phyloP scores from a whole-genome alignment of 2,329 filamentous ascomycete species.

The Fusarium sp. region DNA sequence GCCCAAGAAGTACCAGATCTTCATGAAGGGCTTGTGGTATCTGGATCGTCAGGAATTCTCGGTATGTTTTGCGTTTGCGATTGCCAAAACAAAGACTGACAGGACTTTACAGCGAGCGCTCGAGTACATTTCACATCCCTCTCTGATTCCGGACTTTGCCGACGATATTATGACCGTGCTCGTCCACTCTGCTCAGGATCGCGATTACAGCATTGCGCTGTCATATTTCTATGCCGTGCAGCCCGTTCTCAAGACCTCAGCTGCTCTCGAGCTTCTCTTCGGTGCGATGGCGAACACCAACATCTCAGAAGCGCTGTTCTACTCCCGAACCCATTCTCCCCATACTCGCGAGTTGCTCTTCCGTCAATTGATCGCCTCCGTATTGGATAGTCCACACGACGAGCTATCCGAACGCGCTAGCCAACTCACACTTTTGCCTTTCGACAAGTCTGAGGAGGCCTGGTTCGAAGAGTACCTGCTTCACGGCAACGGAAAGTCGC shows the following conservation, averaged over 20 bases:
- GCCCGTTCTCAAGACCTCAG: constrained; percentile 73
- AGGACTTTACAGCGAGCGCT: constrained; percentile 65
- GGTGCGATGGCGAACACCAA: constrained; percentile 73
- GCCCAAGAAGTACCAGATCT: constrained; percentile 79
- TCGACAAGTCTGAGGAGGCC: constrained; percentile 74
- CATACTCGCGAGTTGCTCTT: constrained; percentile 72
- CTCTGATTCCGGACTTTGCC: constrained; percentile 80
- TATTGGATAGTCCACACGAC: constrained; percentile 57
- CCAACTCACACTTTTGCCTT: constrained; percentile 77
- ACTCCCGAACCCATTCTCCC: constrained; percentile 72
- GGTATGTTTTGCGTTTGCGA: constrained; percentile 48
- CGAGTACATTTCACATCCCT: constrained; percentile 81
- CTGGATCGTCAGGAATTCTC: constrained; percentile 78
- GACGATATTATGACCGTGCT: constrained; percentile 82
- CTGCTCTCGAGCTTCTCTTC: constrained; percentile 74
- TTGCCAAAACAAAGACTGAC: neutral
- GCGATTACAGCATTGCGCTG: constrained; percentile 73
- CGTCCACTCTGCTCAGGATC: constrained; percentile 66
- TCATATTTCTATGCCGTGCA: constrained; percentile 83
- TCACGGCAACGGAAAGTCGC: constrained; percentile 69
- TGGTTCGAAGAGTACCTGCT: constrained; percentile 79
- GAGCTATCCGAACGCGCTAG: constrained; percentile 65
- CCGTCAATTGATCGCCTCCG: constrained; percentile 69
- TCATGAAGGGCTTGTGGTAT: constrained; percentile 85
- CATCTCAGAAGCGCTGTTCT: constrained; percentile 78